Percentiles rank a stretch among this genome's conserved stretches.
phyloP scores from a whole-genome alignment of 805 yeast genomes.

The Schizosaccharomyces lindneri region DNA sequence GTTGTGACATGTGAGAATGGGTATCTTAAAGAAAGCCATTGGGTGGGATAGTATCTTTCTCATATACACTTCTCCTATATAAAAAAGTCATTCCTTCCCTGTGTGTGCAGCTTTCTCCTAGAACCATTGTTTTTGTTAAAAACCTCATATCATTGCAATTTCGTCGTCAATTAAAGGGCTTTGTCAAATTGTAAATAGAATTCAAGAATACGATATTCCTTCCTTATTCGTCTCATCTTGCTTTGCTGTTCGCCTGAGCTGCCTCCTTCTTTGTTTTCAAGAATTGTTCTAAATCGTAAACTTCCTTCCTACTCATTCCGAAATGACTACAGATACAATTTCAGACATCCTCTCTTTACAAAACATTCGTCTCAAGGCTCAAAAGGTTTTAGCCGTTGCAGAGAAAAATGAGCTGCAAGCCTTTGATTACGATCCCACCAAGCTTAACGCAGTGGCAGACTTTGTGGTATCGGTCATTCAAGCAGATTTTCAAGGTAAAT shows the following conservation, averaged over 20 bases:
- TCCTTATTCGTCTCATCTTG: background rate
- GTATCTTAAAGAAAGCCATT: too few relatives aligned
- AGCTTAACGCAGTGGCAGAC: slow-evolving; percentile 20
- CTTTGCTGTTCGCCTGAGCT: background rate
- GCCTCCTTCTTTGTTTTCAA: background rate
- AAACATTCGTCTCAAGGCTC: background rate
- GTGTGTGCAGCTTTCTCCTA: too few relatives aligned
- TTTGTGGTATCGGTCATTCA: slow-evolving; percentile 15
- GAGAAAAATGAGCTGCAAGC: slow-evolving; percentile 16
- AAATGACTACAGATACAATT: background rate
- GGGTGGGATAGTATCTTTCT: too few relatives aligned
- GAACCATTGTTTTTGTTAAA: too few relatives aligned
- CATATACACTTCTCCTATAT: too few relatives aligned
- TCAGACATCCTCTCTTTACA: background rate
- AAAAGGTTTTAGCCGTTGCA: background rate
- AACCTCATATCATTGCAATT: too few relatives aligned
- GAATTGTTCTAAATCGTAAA: background rate
- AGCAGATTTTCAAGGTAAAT: slow-evolving; percentile 22
- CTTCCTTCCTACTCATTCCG: background rate
- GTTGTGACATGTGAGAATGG: too few relatives aligned
- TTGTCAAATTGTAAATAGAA: too few relatives aligned
- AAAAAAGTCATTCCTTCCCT: too few relatives aligned
- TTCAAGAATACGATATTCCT: background rate
- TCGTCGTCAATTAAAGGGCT: too few relatives aligned
- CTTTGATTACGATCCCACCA: slow-evolving; percentile 22